Conservation (phyloP, 345 rosid species). For the Linum trigynum region DNA sequence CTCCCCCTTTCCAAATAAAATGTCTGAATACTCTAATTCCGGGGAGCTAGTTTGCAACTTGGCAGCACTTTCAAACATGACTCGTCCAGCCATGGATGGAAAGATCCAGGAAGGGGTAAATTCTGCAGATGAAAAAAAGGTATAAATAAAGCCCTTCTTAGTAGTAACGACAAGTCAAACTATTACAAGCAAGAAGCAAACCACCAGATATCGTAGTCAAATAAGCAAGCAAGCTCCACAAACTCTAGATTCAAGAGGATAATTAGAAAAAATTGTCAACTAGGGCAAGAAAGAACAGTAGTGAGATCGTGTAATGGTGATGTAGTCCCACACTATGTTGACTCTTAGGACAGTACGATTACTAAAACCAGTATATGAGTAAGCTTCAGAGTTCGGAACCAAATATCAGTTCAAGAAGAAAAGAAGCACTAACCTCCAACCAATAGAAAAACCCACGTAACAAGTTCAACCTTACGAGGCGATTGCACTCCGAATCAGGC, state of each 20-base stretch:
- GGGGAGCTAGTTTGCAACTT: not conserved
- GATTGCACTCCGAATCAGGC: conserved; percentile 22
- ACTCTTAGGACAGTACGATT: too few relatives aligned
- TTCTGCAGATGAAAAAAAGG: conserved; percentile 26
- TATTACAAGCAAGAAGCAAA: not conserved
- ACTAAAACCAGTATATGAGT: too few relatives aligned
- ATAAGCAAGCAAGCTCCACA: not conserved
- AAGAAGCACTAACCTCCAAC: conserved; percentile 40
- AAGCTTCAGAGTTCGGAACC: too few relatives aligned
- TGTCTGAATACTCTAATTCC: not conserved
- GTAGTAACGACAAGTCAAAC: not conserved
- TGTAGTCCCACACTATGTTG: not conserved
- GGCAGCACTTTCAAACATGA: conserved; percentile 25
- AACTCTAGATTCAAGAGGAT: not conserved
- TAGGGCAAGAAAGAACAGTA: not conserved
- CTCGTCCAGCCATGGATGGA: conserved; percentile 47
- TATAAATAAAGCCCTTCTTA: not conserved
- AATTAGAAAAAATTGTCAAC: too few relatives aligned
- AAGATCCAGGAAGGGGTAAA: conserved; percentile 34
- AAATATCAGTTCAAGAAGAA: not conserved
- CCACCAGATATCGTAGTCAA: not conserved
- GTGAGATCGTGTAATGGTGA: not conserved
- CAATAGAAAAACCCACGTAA: conserved; percentile 76
- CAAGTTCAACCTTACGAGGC: conserved; percentile 32
- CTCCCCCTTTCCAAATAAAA: not conserved